Evolutionary conservation across 352 stramenopile species (phyloP).

Genomic region (Elongisporangium prolatum): DNA sequence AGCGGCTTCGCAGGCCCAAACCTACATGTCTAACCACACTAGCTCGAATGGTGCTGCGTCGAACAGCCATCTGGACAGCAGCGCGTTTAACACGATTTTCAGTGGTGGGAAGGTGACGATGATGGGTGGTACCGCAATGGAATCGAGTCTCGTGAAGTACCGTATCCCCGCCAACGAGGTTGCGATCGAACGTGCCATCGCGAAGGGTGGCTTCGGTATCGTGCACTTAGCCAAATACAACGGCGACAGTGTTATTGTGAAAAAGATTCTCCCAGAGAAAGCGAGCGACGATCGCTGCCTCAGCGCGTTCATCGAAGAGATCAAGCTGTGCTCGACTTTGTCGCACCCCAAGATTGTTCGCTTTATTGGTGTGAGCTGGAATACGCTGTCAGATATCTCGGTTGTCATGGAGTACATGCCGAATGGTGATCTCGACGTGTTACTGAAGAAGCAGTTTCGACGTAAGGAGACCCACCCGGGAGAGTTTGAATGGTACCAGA

Average conservation of each 20-base stretch:
- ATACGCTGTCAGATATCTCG: constrained; percentile 78
- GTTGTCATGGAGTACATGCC: constrained; percentile 81
- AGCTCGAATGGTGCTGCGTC: constrained; percentile 13
- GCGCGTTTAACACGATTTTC: constrained; percentile 55
- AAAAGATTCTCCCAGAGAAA: constrained; percentile 83
- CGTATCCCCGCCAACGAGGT: constrained; percentile 65
- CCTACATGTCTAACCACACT: neutral
- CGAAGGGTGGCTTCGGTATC: constrained; percentile 71
- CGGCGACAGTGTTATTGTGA: constrained; percentile 58
- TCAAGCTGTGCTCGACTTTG: constrained; percentile 77
- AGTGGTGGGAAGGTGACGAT: constrained; percentile 44
- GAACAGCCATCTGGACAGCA: constrained; percentile 15
- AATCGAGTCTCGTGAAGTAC: constrained; percentile 70
- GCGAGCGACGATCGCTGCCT: constrained; percentile 67
- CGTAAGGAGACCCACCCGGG: constrained; percentile 34
- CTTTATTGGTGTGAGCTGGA: constrained; percentile 84
- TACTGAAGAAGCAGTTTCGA: constrained; percentile 53
- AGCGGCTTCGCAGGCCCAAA: constrained; percentile 14
- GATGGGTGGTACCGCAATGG: constrained; percentile 45
- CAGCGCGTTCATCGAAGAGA: constrained; percentile 74
- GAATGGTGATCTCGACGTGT: constrained; percentile 64
- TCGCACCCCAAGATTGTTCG: constrained; percentile 75
- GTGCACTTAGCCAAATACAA: constrained; percentile 69
- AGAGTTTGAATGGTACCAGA: constrained; percentile 70
- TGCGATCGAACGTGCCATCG: constrained; percentile 51